Conservation (phyloP, 2,329 filamentous ascomycete genomes). For the Eutypa lata region DNA sequence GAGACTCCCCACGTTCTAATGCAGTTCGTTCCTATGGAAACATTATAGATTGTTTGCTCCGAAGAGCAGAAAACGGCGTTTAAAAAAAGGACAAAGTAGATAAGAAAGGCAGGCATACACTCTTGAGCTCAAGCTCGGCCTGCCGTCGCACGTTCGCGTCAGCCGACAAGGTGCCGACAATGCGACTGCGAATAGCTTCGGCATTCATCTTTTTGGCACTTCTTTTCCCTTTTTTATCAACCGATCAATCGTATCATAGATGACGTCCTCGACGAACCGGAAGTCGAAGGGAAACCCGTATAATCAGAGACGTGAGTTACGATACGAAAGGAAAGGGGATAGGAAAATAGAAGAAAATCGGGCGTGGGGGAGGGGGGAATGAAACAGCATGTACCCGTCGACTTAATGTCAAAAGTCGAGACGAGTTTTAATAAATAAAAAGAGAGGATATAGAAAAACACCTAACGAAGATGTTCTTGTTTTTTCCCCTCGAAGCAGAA, state of each 20-base stretch:
- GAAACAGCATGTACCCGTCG: background rate
- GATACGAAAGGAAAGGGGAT: background rate
- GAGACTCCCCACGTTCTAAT: background rate
- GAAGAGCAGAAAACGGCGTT: too few relatives aligned
- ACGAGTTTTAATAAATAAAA: too few relatives aligned
- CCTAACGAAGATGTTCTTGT: too few relatives aligned
- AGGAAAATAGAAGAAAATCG: background rate
- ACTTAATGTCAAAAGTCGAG: background rate
- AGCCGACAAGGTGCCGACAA: conserved; percentile 71
- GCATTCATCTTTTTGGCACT: conserved; percentile 62
- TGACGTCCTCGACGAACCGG: background rate
- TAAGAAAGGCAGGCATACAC: conserved; percentile 50
- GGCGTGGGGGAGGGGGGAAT: background rate
- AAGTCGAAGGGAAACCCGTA: background rate
- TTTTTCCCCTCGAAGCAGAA: too few relatives aligned
- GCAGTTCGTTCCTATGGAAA: too few relatives aligned
- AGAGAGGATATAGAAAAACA: background rate
- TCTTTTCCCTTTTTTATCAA: background rate
- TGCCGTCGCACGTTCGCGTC: conserved; percentile 72
- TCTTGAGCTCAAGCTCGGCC: conserved; percentile 78
- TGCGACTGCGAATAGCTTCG: conserved; percentile 70
- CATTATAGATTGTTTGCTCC: background rate
- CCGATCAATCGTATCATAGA: background rate
- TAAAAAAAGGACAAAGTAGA: conserved; percentile 8
- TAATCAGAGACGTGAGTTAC: background rate